These are phyloP conservation scores for Pittosporum tobira DNA, from an alignment of 129 eudicot species.

Conservation along the genomic window DNA sequence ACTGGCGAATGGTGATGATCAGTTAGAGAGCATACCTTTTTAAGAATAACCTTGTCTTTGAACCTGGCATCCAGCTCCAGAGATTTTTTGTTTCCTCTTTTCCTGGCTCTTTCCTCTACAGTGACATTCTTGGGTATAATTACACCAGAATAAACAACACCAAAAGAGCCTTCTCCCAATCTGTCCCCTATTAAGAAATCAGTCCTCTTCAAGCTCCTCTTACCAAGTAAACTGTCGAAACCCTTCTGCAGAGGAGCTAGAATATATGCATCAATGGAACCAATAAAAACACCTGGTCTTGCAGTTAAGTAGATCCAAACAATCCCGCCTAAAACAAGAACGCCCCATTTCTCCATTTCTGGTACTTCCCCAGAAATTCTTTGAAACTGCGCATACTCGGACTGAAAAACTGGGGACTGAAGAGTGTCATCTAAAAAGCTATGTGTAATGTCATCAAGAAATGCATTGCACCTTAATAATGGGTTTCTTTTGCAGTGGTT, in stretches of 20 bases:
- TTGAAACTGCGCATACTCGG: conserved; percentile 43
- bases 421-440: conserved; percentile 31
- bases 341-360: conserved; percentile 64
- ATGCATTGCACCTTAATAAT: conserved; percentile 43
- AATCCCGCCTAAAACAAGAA: conserved; percentile 56
- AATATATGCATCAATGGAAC: conserved; percentile 83
- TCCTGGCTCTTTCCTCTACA: conserved; percentile 37
- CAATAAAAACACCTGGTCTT: conserved; percentile 88
- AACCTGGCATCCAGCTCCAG: conserved; percentile 52
- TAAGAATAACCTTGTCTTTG: conserved; percentile 79
- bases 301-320: conserved; percentile 88
- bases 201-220: conserved; percentile 50
- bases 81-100: conserved; percentile 40
- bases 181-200: conserved; percentile 72
- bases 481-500: conserved; percentile 23
- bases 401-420: conserved; percentile 38
- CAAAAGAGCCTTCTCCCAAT: conserved; percentile 93
- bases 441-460: conserved; percentile 38
- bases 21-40: conserved; percentile 45
- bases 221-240: conserved; percentile 50
- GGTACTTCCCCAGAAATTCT: conserved; percentile 36
- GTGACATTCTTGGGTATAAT: conserved; percentile 63
- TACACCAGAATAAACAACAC: conserved; percentile 84
- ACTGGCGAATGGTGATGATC: no score
- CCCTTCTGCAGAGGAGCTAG: conserved; percentile 69